Evolutionary conservation across 1,139 yeast genomes (phyloP), one percentile per base, ranked within the genome.

Genomic region (Geotrichum carabidarum): DNA sequence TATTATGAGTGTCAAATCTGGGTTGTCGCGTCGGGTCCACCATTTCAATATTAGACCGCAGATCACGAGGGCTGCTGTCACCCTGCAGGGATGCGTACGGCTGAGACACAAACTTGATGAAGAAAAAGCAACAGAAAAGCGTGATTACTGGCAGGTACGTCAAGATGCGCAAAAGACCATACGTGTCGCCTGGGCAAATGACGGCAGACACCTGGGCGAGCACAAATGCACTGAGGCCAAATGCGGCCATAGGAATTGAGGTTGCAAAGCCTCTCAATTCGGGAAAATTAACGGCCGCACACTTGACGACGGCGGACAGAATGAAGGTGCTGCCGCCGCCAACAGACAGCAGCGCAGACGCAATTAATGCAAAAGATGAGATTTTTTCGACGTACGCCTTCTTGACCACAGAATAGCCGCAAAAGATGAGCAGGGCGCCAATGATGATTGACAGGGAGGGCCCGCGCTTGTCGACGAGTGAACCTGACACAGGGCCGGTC

Each of bases 401-500:
- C 34, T 66, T 59, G 31, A 71, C 60, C 1, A 66, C 53, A n/a
- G 61, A 56, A 59, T 70, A 71, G 5, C 74, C 74, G 8, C 57
- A 17, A 48, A 64, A 63, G 6, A 69, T 63, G 5, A 64, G 57
- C 5, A 65, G 36, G 1, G 64, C 64, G n/a, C 71, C 70, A 18
- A 65, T 54, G 2, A 62, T 32, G n/a, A 70, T 57, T 1, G 74
- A 71, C 4, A 53, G 50, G 7, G 79, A 71, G 55, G 81, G 82
- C 1, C 86, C 86, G 17, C 70, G 70, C 47, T 68, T 69, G 62
- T 83, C 88, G n/a, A 83, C 84, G 11, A 82, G 72, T 11, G 68
- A 62, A 1, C 88, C 87, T 0, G 85, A 82, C 5, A 80, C 56
- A 1, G 86, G 86, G 0, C 86, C 86, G 0, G 82, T 71, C 8